phyloP scores from a whole-genome alignment of 441 rosid species.

The Eutrema salsugineum region DNA sequence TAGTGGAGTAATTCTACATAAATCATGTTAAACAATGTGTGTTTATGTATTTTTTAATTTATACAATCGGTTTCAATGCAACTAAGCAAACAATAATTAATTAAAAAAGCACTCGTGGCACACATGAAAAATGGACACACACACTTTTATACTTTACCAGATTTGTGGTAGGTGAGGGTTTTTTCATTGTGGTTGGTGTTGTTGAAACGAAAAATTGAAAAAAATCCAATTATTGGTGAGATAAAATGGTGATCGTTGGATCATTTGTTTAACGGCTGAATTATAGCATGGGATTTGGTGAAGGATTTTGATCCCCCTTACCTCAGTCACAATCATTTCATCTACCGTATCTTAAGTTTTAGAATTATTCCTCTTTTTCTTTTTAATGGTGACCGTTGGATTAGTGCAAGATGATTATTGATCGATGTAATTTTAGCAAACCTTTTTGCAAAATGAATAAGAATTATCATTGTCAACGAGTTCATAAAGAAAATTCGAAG shows the following conservation, averaged over 20 bases:
- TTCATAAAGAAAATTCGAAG: too few relatives aligned
- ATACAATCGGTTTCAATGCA: neutral
- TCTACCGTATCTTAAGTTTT: too few relatives aligned
- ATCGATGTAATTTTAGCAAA: too few relatives aligned
- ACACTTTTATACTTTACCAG: neutral
- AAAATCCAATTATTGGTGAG: neutral
- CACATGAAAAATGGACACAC: neutral
- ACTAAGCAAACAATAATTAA: neutral
- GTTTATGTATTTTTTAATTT: too few relatives aligned
- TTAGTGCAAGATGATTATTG: too few relatives aligned
- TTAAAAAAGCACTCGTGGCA: neutral
- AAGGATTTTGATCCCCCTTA: neutral
- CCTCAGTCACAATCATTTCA: neutral
- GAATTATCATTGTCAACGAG: too few relatives aligned
- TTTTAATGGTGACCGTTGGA: too few relatives aligned
- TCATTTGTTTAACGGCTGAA: neutral
- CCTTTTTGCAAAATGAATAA: too few relatives aligned
- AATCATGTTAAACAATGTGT: neutral
- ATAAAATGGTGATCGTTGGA: neutral
- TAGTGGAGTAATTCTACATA: too few relatives aligned
- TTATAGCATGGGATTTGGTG: neutral
- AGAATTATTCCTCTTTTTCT: too few relatives aligned
- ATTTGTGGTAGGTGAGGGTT: conserved; percentile 1
- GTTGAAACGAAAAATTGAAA: neutral
- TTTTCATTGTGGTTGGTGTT: neutral